Evolutionary conservation across 2,329 filamentous ascomycete species (phyloP).

Genomic region (Calonectria pauciramosa): DNA sequence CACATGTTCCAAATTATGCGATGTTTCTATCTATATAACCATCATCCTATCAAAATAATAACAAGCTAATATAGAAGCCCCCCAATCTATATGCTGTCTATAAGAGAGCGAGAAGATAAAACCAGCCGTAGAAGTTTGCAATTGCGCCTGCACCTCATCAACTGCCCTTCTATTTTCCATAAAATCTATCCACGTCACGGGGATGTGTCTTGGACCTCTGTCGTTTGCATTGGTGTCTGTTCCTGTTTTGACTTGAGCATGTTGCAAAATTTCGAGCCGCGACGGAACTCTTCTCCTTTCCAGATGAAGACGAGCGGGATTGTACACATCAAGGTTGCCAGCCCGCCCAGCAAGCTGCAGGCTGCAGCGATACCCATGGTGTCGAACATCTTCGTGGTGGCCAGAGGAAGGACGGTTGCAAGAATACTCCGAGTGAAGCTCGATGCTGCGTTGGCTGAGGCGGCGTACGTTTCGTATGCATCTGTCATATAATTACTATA

Average conservation of each 20-base stretch:
- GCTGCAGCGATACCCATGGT: background rate
- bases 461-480: background rate
- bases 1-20: no score
- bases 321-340: background rate
- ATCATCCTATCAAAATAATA: no score
- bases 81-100: no score
- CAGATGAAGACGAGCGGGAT: background rate
- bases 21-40: no score
- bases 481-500: background rate
- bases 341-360: background rate
- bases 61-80: no score
- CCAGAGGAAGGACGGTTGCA: background rate
- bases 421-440: background rate
- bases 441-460: background rate
- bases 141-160: no score
- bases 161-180: background rate
- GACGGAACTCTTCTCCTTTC: background rate
- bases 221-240: background rate
- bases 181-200: background rate
- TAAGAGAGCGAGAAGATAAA: no score
- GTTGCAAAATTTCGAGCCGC: background rate
- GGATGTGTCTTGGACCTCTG: background rate
- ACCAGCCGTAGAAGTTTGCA: no score
- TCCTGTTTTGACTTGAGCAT: background rate
- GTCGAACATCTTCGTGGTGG: background rate